Base-by-base conservation (phyloP, 305 asterid species). In the Solanum aculeatissimum region DNA sequence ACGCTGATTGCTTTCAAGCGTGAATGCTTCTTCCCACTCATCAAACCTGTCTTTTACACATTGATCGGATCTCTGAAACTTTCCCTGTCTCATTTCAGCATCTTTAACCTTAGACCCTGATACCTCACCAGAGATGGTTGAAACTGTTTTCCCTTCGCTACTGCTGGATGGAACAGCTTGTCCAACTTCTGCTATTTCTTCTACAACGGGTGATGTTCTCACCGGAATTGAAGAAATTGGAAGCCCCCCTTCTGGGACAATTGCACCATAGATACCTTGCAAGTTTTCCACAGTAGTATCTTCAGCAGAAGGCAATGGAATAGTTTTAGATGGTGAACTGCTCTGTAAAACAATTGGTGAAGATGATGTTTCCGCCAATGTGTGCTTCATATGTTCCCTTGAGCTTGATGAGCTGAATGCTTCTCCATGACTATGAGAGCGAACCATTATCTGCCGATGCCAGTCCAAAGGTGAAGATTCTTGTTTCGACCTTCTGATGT, bases 21-120 rank as follows among this genome's bases (percentile, higher is more conserved):
- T 93, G 88, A 89, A 94, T 9, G 98, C 98, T 89, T 94, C 98
- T 86, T 94, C 98, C 98, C 98, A 97, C 83, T 93, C 98, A 84
- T 91, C 98, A 88, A 92, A 94, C 84, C 90, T 90, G 87, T 95
- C 98, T 85, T 88, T 95, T 54, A 77, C 80, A 4, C 94, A 74
- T 85, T 94, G 98, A 87, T 93, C 94, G 75, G 75, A 92, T 90
- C 98, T 90, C 87, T 83, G 89, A 90, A 94, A 89, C 84, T 88
- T 94, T 86, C 88, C 87, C 63, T 84, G 86, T 86, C 89, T 88
- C 86, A 62, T 63, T 66, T 90, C 93, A 84, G 85, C 89, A 77
- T 85, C 89, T 82, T 66, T 87, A 82, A 88, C 86, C 85, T 58
- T 85, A 11, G 85, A 69, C 81, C 86, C 89, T 21, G 92, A 71